phyloP scores from a whole-genome alignment of 2,329 filamentous ascomycete species.

The Teratosphaeria pseudoeucalypti region DNA sequence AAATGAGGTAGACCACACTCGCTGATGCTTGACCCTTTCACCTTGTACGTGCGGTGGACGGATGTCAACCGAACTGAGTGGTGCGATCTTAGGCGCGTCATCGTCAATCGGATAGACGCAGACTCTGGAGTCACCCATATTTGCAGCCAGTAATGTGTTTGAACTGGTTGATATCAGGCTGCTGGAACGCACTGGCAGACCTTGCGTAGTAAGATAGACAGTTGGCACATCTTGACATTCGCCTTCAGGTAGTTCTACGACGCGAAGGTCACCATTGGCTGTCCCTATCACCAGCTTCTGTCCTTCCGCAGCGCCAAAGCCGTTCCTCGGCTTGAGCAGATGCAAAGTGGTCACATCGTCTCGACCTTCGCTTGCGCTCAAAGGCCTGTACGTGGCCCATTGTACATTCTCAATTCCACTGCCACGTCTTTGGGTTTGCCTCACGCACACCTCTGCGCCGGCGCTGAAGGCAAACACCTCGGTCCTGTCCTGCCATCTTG shows the following conservation, averaged over 20 bases:
- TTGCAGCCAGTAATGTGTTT: conserved; percentile 39
- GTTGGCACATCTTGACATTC: conserved; percentile 14
- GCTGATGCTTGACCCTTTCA: conserved; percentile 9
- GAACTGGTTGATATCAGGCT: conserved; percentile 11
- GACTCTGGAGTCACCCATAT: conserved; percentile 35
- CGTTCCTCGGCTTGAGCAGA: conserved; percentile 33
- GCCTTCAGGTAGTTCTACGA: conserved; percentile 21
- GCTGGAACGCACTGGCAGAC: conserved; percentile 36
- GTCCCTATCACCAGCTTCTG: conserved; percentile 42
- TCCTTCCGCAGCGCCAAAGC: conserved; percentile 20
- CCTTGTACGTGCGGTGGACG: conserved; percentile 1
- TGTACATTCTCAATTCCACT: conserved; percentile 15
- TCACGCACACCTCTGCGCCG: conserved; percentile 45
- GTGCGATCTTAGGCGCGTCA: conserved; percentile 19
- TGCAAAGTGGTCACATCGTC: conserved; percentile 52
- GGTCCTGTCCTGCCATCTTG: conserved; percentile 38
- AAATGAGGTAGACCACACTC: conserved; percentile 44
- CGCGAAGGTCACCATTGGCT: conserved; percentile 42
- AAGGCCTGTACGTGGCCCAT: conserved; percentile 45
- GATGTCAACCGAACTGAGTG: conserved; percentile 28
- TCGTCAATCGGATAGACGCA: conserved; percentile 22
- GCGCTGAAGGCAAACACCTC: conserved; percentile 53
- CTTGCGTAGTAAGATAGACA: conserved; percentile 36
- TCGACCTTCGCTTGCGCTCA: conserved; percentile 39
- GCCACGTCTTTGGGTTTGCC: conserved; percentile 29